These are phyloP conservation scores for Achaetomium macrosporum DNA, from an alignment of 2,329 filamentous ascomycete species.

Conservation along the genomic window DNA sequence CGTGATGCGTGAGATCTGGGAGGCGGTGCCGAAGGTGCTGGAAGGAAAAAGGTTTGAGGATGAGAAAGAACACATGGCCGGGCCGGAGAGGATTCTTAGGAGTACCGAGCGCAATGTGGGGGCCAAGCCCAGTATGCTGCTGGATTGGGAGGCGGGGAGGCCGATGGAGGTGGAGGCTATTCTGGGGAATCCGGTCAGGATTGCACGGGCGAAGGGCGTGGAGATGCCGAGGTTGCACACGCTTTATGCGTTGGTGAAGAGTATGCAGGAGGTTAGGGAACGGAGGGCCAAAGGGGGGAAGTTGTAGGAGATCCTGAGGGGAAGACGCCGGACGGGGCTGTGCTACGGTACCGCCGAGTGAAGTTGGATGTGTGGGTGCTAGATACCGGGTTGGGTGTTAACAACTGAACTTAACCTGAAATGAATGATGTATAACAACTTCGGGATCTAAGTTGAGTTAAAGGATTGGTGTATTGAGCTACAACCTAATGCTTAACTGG, in stretches of 20 bases:
- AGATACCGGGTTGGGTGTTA: not conserved
- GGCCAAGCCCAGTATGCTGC: slow-evolving; percentile 60
- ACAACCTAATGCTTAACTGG: too few species aligned
- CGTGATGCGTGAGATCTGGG: slow-evolving; percentile 65
- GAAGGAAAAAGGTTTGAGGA: slow-evolving; percentile 45
- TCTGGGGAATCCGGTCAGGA: slow-evolving; percentile 62
- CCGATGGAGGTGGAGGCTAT: slow-evolving; percentile 68
- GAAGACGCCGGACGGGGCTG: slow-evolving; percentile 30
- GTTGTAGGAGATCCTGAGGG: slow-evolving; percentile 18
- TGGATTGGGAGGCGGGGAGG: slow-evolving; percentile 62
- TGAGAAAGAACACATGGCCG: slow-evolving; percentile 50
- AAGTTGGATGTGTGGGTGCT: too few species aligned
- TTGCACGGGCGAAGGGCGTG: slow-evolving; percentile 56
- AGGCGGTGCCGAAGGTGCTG: slow-evolving; percentile 56
- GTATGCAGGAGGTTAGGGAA: slow-evolving; percentile 52
- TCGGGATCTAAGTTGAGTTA: too few species aligned
- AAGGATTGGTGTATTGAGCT: too few species aligned
- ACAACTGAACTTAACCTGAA: too few species aligned
- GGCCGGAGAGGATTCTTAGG: slow-evolving; percentile 55
- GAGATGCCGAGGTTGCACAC: slow-evolving; percentile 62
- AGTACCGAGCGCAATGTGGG: slow-evolving; percentile 61
- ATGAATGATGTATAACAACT: too few species aligned
- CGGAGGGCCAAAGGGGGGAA: slow-evolving; percentile 12
- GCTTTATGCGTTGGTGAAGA: slow-evolving; percentile 60
- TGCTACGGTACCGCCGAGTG: too few species aligned